Base-by-base conservation (phyloP, 108 stramenopile species). In the Skeletonema marinoi region DNA sequence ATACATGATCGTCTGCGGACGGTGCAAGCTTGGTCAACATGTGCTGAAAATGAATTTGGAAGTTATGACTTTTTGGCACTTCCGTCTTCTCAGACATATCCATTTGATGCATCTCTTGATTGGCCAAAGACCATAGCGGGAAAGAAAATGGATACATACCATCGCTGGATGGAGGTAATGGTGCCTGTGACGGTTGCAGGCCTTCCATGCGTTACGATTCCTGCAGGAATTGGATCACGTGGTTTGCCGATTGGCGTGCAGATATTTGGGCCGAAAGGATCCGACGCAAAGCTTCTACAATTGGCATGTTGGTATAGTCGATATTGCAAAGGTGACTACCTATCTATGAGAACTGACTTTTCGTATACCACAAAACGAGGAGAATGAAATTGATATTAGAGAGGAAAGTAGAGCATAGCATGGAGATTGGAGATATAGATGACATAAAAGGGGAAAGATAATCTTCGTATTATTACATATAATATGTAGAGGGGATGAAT, bases 131-230 rank as follows among this genome's bases (percentile, higher is more conserved):
- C 29, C 4, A 82, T 88, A 31, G 67, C 66, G 65, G 73, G 33
- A 33, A 32, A 50, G 58, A 25, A 32, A 11, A 77, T 85, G 82
- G 82, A 83, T 61, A 87, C 88, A 6, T 87, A 89, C 56, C 88
- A 89, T 56, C 68, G 84, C 44, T 89, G 88, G 88, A 89, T 87
- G 86, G 65, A 87, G 31, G 82, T 89, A 17, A 72, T 79, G 30
- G 78, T 87, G 11, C 86, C 84, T 16, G 84, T 78, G 5, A 84
- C 76, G 10, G 73, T 89, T 11, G 71, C 65, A 25, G 88, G 88
- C 11, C 48, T 87, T 32, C 88, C 88, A 5, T 84, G 85, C 68
- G 46, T 73, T 5, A 87, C 88, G 9, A 39, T 89, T 17, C 88
- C 88, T 13, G 83, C 74, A 13, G 84, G 85, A 21, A 36, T 58